Evolutionary conservation across 1,284 basidiomycete genomes (phyloP), one percentile per base, ranked within the genome.

Genomic region (Omphalotus olearius): DNA sequence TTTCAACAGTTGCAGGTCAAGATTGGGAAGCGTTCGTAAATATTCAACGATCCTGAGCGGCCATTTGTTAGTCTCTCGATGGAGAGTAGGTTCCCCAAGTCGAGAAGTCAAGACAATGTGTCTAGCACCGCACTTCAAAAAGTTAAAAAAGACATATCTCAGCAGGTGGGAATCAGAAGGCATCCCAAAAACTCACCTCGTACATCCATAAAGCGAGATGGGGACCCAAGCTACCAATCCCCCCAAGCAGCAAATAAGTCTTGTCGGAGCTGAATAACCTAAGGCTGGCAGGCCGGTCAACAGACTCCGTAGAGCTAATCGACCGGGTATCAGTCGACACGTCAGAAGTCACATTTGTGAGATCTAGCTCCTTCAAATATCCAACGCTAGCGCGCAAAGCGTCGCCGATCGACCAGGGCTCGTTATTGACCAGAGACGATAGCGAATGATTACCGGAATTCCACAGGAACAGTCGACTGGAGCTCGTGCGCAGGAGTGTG

Each of bases 51-150:
- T 64, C 3, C 66, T 58, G 14, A 56, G 51, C 4, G 59, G 59
- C 18, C 57, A 56, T 1, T 52, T 33, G 17, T 56, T 57, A 6
- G 43, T 50, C 1, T 54, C 11, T 10, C 26, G 10, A 9, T 57
- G 48, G 5, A 66, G 53, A 20, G 54, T 61, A 13, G 58, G 50
- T 16, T 51, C 39, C 1, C 71, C 73, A 1, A 65, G 64, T 4
- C 71, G 66, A 0, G 72, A 74, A 0, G 73, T 72, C 2, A 73
- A 53, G 10, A 70, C 54, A 13, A 75, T 65, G 30, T 65, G 51
- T 2, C 66, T 58, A 6, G 71, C 72, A 28, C 73, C 73, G 17
- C 65, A 58, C 72, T 75, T n/a, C n/a, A n/a, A n/a, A n/a, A n/a
- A 30, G 7, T 10, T 5, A 45, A 40, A 49, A n/a, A 25, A 33